phyloP scores from a whole-genome alignment of 2,329 filamentous ascomycete genomes.

The Aspergillus brunneoviolaceus region DNA sequence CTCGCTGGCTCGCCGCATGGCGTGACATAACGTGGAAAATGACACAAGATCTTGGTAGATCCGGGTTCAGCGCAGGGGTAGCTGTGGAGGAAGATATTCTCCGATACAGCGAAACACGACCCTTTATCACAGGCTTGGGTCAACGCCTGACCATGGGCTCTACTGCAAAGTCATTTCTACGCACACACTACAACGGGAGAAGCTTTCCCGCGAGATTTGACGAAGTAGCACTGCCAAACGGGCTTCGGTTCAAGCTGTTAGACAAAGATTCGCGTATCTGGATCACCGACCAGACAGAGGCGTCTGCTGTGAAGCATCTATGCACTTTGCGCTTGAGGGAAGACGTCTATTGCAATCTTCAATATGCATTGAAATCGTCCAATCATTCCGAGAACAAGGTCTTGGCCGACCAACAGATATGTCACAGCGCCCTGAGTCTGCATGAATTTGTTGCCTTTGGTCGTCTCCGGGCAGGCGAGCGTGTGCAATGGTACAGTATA shows the following conservation, averaged over 20 bases:
- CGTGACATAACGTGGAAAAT: slow-evolving; percentile 49
- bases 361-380: slow-evolving; percentile 18
- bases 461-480: slow-evolving; percentile 31
- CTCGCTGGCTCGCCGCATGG: slow-evolving; percentile 46
- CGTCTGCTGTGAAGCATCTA: slow-evolving; percentile 4
- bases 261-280: slow-evolving; percentile 28
- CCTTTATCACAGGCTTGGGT: neutral
- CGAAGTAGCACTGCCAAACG: slow-evolving; percentile 38
- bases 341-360: slow-evolving; percentile 13
- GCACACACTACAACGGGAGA: slow-evolving; percentile 19
- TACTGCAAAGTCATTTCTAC: slow-evolving; percentile 15
- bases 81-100: slow-evolving; percentile 12
- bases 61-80: neutral
- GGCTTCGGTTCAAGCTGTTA: slow-evolving; percentile 42
- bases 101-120: slow-evolving; percentile 5
- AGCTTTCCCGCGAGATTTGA: slow-evolving; percentile 20
- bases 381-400: slow-evolving; percentile 47
- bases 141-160: slow-evolving; percentile 17
- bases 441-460: slow-evolving; percentile 56
- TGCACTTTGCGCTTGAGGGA: slow-evolving; percentile 16
- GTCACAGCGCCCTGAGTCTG: slow-evolving; percentile 39
- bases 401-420: slow-evolving; percentile 45
- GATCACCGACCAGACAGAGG: slow-evolving; percentile 16
- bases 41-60: slow-evolving; percentile 39
- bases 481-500: slow-evolving; percentile 56